Evolutionary conservation across 208 protist genomes (phyloP).

Genomic region (Herpetomonas tarakana): DNA sequence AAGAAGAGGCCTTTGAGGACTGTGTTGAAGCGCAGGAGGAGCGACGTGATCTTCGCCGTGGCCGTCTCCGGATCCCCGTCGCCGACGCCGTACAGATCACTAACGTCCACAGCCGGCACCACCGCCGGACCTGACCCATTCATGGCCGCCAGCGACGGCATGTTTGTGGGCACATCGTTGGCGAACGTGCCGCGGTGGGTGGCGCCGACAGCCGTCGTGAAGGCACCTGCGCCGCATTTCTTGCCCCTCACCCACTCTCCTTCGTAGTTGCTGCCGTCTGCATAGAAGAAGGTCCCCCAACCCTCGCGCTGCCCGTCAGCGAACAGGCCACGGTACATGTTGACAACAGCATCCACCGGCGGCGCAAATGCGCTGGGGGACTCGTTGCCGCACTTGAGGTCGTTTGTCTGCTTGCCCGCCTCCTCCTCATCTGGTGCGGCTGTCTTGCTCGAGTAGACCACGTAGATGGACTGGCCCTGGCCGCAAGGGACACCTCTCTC

Average conservation of each 20-base stretch:
- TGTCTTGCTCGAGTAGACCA: constrained; percentile 7
- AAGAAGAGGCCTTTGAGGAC: constrained; percentile 55
- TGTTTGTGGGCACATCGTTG: constrained; percentile 11
- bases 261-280: constrained; percentile 83
- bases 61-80: constrained; percentile 30
- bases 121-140: constrained; percentile 13
- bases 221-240: constrained; percentile 56
- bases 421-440: too few species aligned
- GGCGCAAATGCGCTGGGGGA: constrained; percentile 31
- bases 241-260: constrained; percentile 67
- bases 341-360: constrained; percentile 41
- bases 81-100: constrained; percentile 27
- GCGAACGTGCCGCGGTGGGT: constrained; percentile 28
- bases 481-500: constrained; percentile 54
- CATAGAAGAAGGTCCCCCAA: constrained; percentile 78
- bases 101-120: constrained; percentile 35
- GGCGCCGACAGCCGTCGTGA: constrained; percentile 53
- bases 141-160: constrained; percentile 16
- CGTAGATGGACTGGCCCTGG: constrained; percentile 64
- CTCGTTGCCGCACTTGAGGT: too few species aligned
- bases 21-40: constrained; percentile 76
- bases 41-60: constrained; percentile 23
- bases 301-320: constrained; percentile 62
- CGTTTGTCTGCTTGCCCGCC: too few species aligned
- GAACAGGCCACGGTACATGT: constrained; percentile 74